phyloP scores from a whole-genome alignment of 2,329 filamentous ascomycete genomes.

The Neofusicoccum kwambonambiense region DNA sequence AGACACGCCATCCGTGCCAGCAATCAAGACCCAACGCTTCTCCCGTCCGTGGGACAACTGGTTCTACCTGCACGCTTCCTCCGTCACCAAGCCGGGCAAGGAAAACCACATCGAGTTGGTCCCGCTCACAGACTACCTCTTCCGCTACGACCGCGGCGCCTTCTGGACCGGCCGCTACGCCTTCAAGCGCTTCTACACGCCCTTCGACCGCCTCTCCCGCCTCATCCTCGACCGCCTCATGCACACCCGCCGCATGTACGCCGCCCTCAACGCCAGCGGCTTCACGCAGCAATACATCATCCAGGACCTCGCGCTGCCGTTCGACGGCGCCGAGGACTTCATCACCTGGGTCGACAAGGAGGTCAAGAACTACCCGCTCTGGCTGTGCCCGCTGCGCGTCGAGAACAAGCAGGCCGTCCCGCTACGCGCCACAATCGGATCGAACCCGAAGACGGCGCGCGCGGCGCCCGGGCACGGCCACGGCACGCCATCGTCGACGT shows the following conservation, averaged over 20 bases:
- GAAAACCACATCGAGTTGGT: conserved; percentile 37
- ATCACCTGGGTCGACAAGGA: conserved; percentile 51
- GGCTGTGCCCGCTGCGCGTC: conserved; percentile 56
- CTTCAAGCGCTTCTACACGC: conserved; percentile 60
- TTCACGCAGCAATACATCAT: conserved; percentile 58
- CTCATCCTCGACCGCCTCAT: conserved; percentile 61
- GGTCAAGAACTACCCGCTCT: conserved; percentile 56
- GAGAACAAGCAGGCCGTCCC: conserved; percentile 20
- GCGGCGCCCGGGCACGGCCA: background rate
- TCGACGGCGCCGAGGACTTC: conserved; percentile 51
- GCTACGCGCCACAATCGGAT: conserved; percentile 5
- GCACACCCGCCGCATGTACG: conserved; percentile 62
- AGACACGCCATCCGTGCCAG: conserved; percentile 42
- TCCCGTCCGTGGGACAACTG: conserved; percentile 63
- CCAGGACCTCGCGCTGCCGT: conserved; percentile 62
- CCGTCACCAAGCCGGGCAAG: conserved; percentile 1
- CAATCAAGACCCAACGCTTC: conserved; percentile 45
- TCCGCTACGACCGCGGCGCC: conserved; percentile 62
- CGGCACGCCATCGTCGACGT: background rate
- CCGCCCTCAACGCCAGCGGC: conserved; percentile 60
- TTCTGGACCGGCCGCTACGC: conserved; percentile 65
- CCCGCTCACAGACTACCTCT: conserved; percentile 55
- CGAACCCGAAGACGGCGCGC: background rate
- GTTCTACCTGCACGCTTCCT: conserved; percentile 67
- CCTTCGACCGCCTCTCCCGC: conserved; percentile 60